Conservation (phyloP, 495 filamentous ascomycete species). For the Hypoxylon perforatum region DNA sequence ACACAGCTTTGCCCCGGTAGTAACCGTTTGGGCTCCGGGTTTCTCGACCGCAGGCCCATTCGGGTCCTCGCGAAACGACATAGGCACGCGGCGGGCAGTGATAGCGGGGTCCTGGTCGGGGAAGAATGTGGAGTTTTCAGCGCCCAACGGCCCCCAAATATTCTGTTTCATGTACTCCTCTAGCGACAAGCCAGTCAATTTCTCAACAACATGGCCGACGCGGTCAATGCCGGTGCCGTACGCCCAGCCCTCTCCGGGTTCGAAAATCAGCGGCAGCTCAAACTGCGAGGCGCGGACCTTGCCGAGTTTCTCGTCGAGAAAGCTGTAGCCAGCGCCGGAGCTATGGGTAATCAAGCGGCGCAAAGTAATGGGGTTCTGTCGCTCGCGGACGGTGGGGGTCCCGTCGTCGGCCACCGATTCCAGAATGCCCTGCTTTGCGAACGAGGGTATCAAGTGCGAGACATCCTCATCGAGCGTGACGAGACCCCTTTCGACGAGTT, state of each 20-base stretch:
- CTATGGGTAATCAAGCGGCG: slow-evolving; percentile 52
- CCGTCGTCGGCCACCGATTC: slow-evolving; percentile 41
- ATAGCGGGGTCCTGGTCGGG: slow-evolving; percentile 23
- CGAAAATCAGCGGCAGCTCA: slow-evolving; percentile 47
- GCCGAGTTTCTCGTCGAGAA: slow-evolving; percentile 38
- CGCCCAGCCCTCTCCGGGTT: slow-evolving; percentile 51
- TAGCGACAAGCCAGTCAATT: slow-evolving; percentile 35
- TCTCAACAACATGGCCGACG: slow-evolving; percentile 47
- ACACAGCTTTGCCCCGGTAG: slow-evolving; percentile 2
- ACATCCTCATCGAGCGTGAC: slow-evolving; percentile 51
- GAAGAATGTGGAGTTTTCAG: slow-evolving; percentile 43
- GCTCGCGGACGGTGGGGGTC: slow-evolving; percentile 29
- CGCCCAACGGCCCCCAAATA: slow-evolving; percentile 40
- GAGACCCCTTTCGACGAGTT: slow-evolving; percentile 50
- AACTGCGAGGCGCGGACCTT: slow-evolving; percentile 32
- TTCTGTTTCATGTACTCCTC: slow-evolving; percentile 44
- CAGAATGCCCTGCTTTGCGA: slow-evolving; percentile 45
- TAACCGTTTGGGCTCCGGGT: slow-evolving; percentile 23
- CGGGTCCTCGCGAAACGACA: slow-evolving; percentile 34
- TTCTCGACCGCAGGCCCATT: slow-evolving; percentile 23
- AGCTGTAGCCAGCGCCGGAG: slow-evolving; percentile 46
- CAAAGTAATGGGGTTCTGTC: slow-evolving; percentile 46
- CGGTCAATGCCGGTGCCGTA: slow-evolving; percentile 52
- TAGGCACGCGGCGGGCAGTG: slow-evolving; percentile 20
- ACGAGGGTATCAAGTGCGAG: slow-evolving; percentile 43